Conservation (phyloP, 495 filamentous ascomycete species). For the Elaphomyces granulatus region DNA sequence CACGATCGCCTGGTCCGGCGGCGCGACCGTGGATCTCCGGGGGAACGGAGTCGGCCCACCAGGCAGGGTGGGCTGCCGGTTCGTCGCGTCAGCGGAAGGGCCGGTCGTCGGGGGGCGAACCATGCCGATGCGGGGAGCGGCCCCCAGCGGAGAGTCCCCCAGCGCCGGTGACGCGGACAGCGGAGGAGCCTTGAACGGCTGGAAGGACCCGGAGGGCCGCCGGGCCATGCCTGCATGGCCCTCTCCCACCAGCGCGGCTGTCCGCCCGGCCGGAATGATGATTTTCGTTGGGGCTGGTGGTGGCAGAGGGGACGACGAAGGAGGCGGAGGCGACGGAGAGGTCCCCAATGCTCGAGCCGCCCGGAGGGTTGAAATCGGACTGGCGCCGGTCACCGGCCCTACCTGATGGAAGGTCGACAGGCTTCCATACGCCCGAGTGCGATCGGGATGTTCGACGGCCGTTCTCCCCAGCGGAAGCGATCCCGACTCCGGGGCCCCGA, state of each 20-base stretch:
- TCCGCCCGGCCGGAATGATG: slow-evolving; percentile 43
- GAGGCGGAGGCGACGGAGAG: slow-evolving; percentile 30
- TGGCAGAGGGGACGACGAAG: slow-evolving; percentile 44
- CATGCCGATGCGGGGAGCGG: slow-evolving; percentile 50
- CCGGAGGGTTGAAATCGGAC: slow-evolving; percentile 74
- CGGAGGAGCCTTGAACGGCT: slow-evolving; percentile 89
- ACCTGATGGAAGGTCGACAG: slow-evolving; percentile 84
- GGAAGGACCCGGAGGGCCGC: slow-evolving; percentile 82
- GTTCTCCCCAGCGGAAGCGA: slow-evolving; percentile 49
- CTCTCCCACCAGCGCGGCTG: slow-evolving; percentile 42
- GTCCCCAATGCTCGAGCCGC: slow-evolving; percentile 42
- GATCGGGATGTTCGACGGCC: slow-evolving; percentile 40
- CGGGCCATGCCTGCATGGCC: slow-evolving; percentile 40
- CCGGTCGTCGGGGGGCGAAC: slow-evolving; percentile 36
- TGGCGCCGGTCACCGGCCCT: slow-evolving; percentile 57
- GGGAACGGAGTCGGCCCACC: slow-evolving; percentile 51
- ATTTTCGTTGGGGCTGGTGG: slow-evolving; percentile 45
- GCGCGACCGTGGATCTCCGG: neutral
- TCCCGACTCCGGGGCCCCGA: slow-evolving; percentile 45
- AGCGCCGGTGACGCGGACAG: slow-evolving; percentile 76
- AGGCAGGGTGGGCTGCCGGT: slow-evolving; percentile 45
- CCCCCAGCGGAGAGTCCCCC: slow-evolving; percentile 33
- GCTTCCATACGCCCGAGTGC: slow-evolving; percentile 77
- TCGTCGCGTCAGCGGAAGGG: slow-evolving; percentile 46
- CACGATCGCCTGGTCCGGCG: slow-evolving; percentile 45